Conservation (phyloP, 2,329 filamentous ascomycete species). For the Polytolypa hystricis region DNA sequence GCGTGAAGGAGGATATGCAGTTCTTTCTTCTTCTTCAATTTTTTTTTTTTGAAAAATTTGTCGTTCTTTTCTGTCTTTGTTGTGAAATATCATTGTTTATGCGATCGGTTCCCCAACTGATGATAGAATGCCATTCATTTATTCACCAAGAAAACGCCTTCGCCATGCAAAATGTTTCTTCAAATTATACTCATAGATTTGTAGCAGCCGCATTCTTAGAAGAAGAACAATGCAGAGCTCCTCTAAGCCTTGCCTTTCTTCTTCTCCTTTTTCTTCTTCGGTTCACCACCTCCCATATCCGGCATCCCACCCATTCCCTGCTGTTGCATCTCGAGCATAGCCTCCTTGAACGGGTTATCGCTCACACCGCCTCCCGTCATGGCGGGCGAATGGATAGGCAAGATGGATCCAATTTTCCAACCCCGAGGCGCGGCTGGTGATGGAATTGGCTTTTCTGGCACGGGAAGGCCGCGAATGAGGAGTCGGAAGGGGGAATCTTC, state of each 20-base stretch:
- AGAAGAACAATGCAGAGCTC: constrained; percentile 7
- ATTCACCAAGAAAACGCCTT: no score
- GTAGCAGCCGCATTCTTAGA: no score
- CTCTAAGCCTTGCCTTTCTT: constrained; percentile 38
- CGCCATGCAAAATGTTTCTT: not conserved
- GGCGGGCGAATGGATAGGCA: constrained; percentile 80
- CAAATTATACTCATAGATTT: no score
- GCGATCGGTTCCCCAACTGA: no score
- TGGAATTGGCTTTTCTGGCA: constrained; percentile 56
- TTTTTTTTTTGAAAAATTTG: no score
- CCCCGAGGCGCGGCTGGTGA: constrained; percentile 68
- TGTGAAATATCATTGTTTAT: no score
- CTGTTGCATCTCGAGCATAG: constrained; percentile 83
- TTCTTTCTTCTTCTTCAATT: no score
- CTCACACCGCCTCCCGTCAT: constrained; percentile 87
- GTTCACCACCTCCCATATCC: constrained; percentile 31
- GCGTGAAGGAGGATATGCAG: no score
- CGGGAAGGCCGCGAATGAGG: constrained; percentile 61
- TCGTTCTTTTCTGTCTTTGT: no score
- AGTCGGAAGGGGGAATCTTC: constrained; percentile 60
- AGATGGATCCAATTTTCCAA: constrained; percentile 76
- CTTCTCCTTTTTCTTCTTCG: constrained; percentile 39
- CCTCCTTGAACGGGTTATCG: constrained; percentile 90
- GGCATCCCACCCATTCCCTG: constrained; percentile 39
- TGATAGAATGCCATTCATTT: no score